A percentile compares a stretch with the other conserved stretches of the same genome.
Conservation (phyloP, 768 basidiomycete genomes). For the Pleurotus eryngii region DNA sequence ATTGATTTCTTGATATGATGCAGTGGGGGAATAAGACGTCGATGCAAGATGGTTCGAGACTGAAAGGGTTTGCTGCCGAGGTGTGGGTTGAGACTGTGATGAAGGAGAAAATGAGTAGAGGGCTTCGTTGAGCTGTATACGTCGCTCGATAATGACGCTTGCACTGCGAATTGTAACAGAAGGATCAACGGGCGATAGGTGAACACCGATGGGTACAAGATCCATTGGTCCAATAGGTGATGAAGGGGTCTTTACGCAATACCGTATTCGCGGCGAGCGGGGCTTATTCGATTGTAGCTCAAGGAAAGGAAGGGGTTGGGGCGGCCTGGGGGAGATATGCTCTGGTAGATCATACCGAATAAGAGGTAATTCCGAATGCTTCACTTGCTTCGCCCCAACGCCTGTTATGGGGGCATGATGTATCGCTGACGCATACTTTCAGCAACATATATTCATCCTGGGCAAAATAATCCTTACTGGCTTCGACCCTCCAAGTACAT, state of each 20-base stretch:
- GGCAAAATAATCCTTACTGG: conserved; percentile 42
- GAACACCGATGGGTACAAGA: conserved; percentile 62
- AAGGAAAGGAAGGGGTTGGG: conserved; percentile 33
- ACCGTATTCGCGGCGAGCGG: conserved; percentile 56
- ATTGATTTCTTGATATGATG: conserved; percentile 20
- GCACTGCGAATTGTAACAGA: conserved; percentile 58
- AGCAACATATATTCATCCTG: conserved; percentile 11
- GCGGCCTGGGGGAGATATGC: conserved; percentile 31
- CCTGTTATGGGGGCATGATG: conserved; percentile 61
- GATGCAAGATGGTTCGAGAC: conserved; percentile 19
- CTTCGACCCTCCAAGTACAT: conserved; percentile 82
- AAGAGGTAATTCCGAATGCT: conserved; percentile 70
- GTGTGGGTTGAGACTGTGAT: conserved; percentile 20
- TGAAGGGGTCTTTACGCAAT: conserved; percentile 52
- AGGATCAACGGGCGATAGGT: conserved; percentile 58
- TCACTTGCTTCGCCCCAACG: conserved; percentile 65
- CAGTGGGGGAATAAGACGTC: conserved; percentile 23
- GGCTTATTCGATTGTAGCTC: conserved; percentile 47
- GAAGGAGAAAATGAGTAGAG: conserved; percentile 17
- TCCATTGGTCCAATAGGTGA: conserved; percentile 70
- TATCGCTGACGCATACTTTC: conserved; percentile 45
- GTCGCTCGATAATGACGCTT: conserved; percentile 65
- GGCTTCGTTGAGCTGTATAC: conserved; percentile 56
- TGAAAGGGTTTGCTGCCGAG: conserved; percentile 14
- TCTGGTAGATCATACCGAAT: conserved; percentile 64